Percentiles rank a stretch among this genome's conserved stretches.
Evolutionary conservation across 768 basidiomycete species (phyloP).

Genomic region (Tulasnella sp.): DNA sequence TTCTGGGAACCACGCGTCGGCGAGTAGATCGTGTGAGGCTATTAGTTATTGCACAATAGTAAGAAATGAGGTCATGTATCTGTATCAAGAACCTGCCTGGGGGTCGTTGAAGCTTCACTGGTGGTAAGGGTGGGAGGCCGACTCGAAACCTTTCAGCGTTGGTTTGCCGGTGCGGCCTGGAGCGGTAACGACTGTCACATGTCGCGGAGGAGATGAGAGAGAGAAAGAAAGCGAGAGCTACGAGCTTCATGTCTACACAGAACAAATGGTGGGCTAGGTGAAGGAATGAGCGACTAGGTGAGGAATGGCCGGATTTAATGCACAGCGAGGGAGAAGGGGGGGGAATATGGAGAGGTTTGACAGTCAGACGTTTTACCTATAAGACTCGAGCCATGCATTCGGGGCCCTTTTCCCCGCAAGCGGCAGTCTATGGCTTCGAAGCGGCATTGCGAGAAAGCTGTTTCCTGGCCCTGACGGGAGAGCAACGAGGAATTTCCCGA

Average conservation of each 20-base stretch:
- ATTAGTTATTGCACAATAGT: neutral
- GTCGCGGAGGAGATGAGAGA: neutral
- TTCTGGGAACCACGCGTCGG: neutral
- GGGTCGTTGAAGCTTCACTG: neutral
- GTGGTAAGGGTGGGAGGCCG: neutral
- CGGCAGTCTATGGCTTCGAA: neutral
- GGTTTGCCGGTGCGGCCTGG: neutral
- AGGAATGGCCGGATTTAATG: neutral
- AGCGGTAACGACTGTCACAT: neutral
- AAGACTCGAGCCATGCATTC: neutral
- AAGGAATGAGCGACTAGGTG: neutral
- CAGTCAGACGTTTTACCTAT: neutral
- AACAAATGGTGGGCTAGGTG: neutral
- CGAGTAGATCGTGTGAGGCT: neutral
- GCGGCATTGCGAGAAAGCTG: neutral
- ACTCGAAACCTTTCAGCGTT: neutral
- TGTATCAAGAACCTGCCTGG: neutral
- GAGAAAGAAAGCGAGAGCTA: neutral
- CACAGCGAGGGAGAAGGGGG: neutral
- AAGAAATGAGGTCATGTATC: neutral
- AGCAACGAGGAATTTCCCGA: neutral
- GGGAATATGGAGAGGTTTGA: neutral
- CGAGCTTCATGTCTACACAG: neutral
- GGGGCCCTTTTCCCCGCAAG: neutral
- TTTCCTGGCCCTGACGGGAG: neutral